Evolutionary conservation across 1,284 basidiomycete genomes (phyloP).

Genomic region (Fomitopsis schrenkii): DNA sequence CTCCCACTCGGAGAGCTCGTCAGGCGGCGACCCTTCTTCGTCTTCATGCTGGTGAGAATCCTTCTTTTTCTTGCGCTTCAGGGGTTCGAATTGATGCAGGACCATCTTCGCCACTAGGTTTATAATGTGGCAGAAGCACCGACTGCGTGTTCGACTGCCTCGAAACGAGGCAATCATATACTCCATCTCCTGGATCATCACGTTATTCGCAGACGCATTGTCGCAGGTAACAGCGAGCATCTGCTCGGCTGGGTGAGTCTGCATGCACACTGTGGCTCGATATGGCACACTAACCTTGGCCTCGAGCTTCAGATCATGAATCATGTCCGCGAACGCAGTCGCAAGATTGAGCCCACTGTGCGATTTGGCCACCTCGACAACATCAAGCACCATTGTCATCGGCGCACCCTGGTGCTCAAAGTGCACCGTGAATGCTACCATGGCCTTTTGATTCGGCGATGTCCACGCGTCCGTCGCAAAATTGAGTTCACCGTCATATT

Average conservation of each 20-base stretch:
- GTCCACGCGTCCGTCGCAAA: neutral
- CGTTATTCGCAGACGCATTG: constrained; percentile 27
- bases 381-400: neutral
- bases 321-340: constrained; percentile 7
- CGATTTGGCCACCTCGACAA: constrained; percentile 5
- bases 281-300: constrained; percentile 12
- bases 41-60: neutral
- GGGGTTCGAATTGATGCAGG: constrained; percentile 11
- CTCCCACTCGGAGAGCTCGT: neutral
- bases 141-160: constrained; percentile 9
- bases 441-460: neutral
- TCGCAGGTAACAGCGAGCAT: constrained; percentile 24
- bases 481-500: neutral
- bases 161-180: constrained; percentile 7
- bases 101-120: constrained; percentile 27
- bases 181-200: constrained; percentile 18
- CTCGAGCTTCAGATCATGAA: constrained; percentile 13
- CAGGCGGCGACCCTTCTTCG: neutral
- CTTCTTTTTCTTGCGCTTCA: neutral
- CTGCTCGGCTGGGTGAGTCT: constrained; percentile 4
- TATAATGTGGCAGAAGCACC: constrained; percentile 29
- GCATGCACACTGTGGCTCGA: neutral
- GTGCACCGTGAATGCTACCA: neutral
- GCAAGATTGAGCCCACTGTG: constrained; percentile 16
- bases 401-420: neutral